Evolutionary conservation across 225 moss, liverwort and hornwort species (phyloP).

Genomic region (Bryoerythrophyllum caledonicum): DNA sequence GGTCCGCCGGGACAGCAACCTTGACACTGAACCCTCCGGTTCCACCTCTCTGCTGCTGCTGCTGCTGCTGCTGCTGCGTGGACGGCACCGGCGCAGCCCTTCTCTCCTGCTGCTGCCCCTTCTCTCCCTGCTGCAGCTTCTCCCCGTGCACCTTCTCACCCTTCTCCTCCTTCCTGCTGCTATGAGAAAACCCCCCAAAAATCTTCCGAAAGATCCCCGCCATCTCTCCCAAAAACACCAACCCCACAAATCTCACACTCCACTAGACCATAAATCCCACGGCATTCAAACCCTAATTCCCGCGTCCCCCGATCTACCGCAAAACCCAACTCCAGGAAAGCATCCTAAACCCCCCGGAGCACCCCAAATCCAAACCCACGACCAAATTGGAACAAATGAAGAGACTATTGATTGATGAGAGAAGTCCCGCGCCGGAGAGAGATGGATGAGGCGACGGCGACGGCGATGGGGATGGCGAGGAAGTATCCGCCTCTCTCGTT

Average conservation of each 20-base stretch:
- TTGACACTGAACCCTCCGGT: slow-evolving; percentile 54
- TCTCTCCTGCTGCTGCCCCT: slow-evolving; percentile 11
- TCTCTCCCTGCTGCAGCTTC: slow-evolving; percentile 6
- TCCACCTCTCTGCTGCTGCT: slow-evolving; percentile 27
- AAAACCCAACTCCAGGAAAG: slow-evolving; percentile 12
- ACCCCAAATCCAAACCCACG: neutral
- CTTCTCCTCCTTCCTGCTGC: slow-evolving; percentile 38
- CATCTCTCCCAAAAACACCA: slow-evolving; percentile 36
- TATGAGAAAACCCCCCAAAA: slow-evolving; percentile 45
- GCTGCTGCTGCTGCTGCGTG: slow-evolving; percentile 14
- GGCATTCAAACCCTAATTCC: slow-evolving; percentile 56
- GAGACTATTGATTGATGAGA: neutral
- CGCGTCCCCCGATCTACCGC: slow-evolving; percentile 25
- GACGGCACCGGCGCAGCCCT: slow-evolving; percentile 10
- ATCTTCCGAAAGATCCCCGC: slow-evolving; percentile 58
- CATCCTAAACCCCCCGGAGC: slow-evolving; percentile 25
- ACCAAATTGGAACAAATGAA: neutral
- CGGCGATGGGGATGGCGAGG: no score
- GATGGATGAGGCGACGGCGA: no score
- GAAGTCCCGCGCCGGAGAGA: no score
- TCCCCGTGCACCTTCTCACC: no score
- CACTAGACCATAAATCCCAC: slow-evolving; percentile 31
- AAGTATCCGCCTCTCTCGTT: no score
- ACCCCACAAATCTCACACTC: no score
- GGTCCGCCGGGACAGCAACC: slow-evolving; percentile 47